A percentile compares a stretch with the other conserved stretches of the same genome.
These are phyloP conservation scores for Penicillium paradoxum DNA, from an alignment of 495 filamentous ascomycete genomes.

Conservation along the genomic window DNA sequence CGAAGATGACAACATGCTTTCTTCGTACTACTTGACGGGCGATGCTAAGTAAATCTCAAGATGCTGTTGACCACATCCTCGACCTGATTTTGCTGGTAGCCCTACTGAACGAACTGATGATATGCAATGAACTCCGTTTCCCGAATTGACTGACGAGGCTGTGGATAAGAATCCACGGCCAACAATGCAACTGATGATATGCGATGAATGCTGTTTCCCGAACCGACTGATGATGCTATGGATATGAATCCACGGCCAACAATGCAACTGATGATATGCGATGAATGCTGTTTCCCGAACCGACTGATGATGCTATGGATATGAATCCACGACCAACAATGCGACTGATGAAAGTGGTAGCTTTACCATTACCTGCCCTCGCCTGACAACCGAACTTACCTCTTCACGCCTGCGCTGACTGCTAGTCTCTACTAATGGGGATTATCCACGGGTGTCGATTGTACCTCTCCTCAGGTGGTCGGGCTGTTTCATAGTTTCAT, in stretches of 20 bases:
- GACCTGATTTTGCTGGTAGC: neutral
- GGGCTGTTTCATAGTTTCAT: conserved; percentile 7
- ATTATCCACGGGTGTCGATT: neutral
- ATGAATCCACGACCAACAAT: neutral
- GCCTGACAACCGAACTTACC: conserved; percentile 1
- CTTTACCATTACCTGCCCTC: conserved; percentile 1
- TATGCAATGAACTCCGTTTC: neutral
- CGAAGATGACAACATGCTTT: conserved; percentile 30
- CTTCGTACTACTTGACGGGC: conserved; percentile 30
- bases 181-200: neutral
- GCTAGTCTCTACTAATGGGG: neutral
- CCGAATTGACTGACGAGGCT: neutral
- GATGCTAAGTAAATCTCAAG: conserved; percentile 16
- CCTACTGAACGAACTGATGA: neutral
- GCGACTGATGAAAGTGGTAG: conserved; percentile 1
- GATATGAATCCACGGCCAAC: no score
- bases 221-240: neutral
- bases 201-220: neutral
- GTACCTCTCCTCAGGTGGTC: neutral
- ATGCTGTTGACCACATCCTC: neutral
- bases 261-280: neutral
- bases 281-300: neutral
- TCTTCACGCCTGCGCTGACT: neutral
- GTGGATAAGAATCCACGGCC: no score
- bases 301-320: neutral